phyloP scores from a whole-genome alignment of 2,329 filamentous ascomycete species.

The Nigrograna mackinnonii region DNA sequence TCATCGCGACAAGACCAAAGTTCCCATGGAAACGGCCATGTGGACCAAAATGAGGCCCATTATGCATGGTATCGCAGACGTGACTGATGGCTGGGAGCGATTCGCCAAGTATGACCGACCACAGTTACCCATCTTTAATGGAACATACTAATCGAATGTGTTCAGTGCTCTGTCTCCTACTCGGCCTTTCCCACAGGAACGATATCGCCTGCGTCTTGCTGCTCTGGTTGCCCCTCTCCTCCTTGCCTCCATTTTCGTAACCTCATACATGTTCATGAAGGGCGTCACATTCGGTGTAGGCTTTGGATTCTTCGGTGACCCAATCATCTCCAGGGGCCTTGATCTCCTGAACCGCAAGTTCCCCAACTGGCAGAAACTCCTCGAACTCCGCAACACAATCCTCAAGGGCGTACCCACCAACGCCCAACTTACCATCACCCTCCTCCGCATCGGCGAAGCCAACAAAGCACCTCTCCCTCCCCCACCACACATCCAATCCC shows the following conservation, averaged over 20 bases:
- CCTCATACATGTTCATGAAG: slow-evolving; percentile 62
- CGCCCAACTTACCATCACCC: slow-evolving; percentile 78
- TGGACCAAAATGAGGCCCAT: slow-evolving; percentile 75
- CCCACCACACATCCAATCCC: slow-evolving; percentile 50
- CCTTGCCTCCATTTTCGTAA: slow-evolving; percentile 47
- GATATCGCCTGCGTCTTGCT: slow-evolving; percentile 51
- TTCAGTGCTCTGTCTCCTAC: slow-evolving; percentile 50
- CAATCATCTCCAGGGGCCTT: slow-evolving; percentile 66
- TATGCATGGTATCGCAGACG: slow-evolving; percentile 67
- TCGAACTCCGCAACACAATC: slow-evolving; percentile 75
- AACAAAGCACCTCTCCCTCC: slow-evolving; percentile 78
- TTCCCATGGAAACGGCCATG: slow-evolving; percentile 75
- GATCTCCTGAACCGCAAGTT: slow-evolving; percentile 62
- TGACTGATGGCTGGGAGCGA: slow-evolving; percentile 66
- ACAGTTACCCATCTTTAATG: too few relatives aligned
- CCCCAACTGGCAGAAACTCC: slow-evolving; percentile 74
- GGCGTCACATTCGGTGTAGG: slow-evolving; percentile 68
- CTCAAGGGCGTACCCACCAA: slow-evolving; percentile 85
- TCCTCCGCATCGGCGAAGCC: slow-evolving; percentile 79
- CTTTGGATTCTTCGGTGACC: slow-evolving; percentile 79
- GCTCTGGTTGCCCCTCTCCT: slow-evolving; percentile 49
- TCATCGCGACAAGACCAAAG: slow-evolving; percentile 74
- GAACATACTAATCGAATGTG: too few relatives aligned
- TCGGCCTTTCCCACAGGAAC: slow-evolving; percentile 50
- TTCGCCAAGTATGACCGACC: slow-evolving; percentile 57